Conservation (phyloP, 305 asterid species). For the Striga hermonthica region DNA sequence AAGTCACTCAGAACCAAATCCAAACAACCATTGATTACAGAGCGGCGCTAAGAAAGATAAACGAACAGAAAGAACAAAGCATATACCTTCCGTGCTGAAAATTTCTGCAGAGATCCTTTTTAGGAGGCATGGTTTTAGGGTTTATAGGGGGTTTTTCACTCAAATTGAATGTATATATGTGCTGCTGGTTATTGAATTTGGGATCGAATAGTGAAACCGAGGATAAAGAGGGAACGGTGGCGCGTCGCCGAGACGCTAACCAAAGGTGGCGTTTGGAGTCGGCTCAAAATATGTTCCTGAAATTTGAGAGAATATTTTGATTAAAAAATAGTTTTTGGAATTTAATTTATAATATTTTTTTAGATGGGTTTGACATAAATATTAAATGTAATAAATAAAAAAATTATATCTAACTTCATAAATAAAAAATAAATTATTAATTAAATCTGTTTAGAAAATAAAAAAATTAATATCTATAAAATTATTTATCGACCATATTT, state of each 20-base stretch:
- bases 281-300: too few species aligned
- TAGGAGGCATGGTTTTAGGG: constrained; percentile 66
- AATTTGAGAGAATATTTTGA: too few species aligned
- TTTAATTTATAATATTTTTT: too few species aligned
- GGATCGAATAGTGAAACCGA: constrained; percentile 30
- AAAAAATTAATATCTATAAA: too few species aligned
- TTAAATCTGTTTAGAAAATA: too few species aligned
- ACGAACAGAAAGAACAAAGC: not conserved
- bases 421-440: too few species aligned
- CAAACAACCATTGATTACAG: not conserved
- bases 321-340: too few species aligned
- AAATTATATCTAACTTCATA: not conserved
- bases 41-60: not conserved
- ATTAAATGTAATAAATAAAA: too few species aligned
- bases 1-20: constrained; percentile 2
- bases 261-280: not conserved
- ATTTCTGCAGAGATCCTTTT: constrained; percentile 62
- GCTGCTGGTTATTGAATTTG: not conserved
- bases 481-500: too few species aligned
- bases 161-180: constrained; percentile 4
- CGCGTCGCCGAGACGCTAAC: not conserved
- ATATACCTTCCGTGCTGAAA: constrained; percentile 81
- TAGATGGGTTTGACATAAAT: too few species aligned
- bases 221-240: not conserved
- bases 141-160: constrained; percentile 15